Conservation (phyloP, 331 rosid genomes). For the Malus hybrid region DNA sequence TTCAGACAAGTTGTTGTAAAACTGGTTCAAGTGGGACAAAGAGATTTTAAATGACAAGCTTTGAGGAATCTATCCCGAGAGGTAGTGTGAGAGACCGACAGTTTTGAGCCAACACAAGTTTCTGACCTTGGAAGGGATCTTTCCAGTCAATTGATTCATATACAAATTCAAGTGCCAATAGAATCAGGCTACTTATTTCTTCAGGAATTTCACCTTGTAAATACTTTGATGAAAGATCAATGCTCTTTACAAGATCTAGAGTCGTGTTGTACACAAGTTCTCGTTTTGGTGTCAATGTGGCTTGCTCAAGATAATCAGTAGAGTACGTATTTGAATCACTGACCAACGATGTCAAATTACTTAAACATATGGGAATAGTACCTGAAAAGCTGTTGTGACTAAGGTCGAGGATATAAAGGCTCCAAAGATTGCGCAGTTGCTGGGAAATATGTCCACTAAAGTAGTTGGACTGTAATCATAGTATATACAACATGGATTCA, state of each 20-base stretch:
- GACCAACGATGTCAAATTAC: not conserved
- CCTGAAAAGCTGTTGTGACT: not conserved
- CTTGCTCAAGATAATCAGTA: not conserved
- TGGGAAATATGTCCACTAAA: too few species aligned
- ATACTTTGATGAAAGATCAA: conserved; percentile 27
- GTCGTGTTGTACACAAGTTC: not conserved
- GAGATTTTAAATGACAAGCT: not conserved
- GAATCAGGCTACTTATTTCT: not conserved
- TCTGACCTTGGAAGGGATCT: not conserved
- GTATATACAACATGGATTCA: too few species aligned
- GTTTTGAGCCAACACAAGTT: not conserved
- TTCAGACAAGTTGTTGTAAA: not conserved
- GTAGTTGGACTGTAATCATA: too few species aligned
- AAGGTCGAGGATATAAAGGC: too few species aligned
- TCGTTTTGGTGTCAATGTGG: not conserved
- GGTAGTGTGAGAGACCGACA: conserved; percentile 5
- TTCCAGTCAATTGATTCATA: conserved; percentile 12
- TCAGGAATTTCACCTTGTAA: conserved; percentile 16
- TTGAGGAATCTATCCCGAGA: not conserved
- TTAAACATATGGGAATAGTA: not conserved
- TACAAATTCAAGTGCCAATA: conserved; percentile 17
- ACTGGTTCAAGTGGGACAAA: conserved; percentile 2
- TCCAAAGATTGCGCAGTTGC: too few species aligned
- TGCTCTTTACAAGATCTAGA: too few species aligned
- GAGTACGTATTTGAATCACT: too few species aligned